Base-by-base conservation (phyloP, 768 basidiomycete genomes). In the Sistotremastrum niveocremeum region DNA sequence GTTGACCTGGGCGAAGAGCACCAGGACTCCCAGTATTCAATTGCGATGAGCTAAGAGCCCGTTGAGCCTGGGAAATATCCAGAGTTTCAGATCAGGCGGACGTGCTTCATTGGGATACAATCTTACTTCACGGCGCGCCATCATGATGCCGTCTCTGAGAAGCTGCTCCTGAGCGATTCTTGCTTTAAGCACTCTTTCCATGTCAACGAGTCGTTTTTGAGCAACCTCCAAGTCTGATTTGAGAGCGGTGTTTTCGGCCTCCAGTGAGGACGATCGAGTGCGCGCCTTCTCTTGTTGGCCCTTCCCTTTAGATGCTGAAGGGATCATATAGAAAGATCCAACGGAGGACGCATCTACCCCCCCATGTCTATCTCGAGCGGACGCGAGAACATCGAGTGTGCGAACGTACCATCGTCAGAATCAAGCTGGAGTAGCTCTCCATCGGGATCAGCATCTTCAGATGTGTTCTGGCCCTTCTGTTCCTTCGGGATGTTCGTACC, bases 151-250 rank as follows among this genome's bases (percentile, higher is more conserved):
- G 52, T 88, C 86, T 28, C 84, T 77, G 47, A 90, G 61, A 41
- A 85, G 75, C 45, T 76, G 69, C 56, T 87, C 86, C 56, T 88
- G 86, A 48, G 84, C 85, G 57, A 79, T 77, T 48, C 84, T 75
- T 49, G 78, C 54, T 51, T 81, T 79, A 37, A 88, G 59, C 41
- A 76, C 62, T 20, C 71, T 72, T 49, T 88, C 82, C 28, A 80
- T 70, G 5, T 69, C 64, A 31, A 75, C 71, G 36, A 89, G 61
- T 35, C 73, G 72, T 50, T 68, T 72, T 57, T 76, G 73, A 61
- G 76, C 63, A 6, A 63, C 60, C 8, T 76, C 74, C 4, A 82
- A 56, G 51, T 87, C 79, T 4, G 65, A 61, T 56, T 74, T 84
- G 7, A 90, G 69, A 6, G 65, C 55, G 1, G 60, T 57, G 51